These are phyloP conservation scores for Candida yuanshanica DNA, from an alignment of 805 yeast genomes.

Conservation along the genomic window DNA sequence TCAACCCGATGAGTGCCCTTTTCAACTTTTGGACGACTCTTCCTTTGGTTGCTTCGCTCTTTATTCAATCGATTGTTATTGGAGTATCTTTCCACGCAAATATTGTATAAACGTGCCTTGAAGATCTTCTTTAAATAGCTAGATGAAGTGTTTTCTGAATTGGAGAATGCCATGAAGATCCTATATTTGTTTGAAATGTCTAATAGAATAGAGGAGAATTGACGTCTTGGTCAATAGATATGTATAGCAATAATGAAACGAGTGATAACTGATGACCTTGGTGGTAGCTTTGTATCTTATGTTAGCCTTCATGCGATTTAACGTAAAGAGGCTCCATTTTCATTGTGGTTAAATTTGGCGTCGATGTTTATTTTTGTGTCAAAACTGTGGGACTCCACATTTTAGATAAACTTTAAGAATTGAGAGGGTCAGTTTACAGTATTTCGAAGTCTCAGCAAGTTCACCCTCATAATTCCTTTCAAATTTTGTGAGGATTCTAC, in stretches of 20 bases:
- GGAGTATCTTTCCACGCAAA: neutral
- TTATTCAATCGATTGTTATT: neutral
- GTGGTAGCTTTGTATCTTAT: no score
- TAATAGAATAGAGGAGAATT: no score
- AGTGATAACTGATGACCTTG: no score
- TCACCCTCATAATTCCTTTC: no score
- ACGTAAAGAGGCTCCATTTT: no score
- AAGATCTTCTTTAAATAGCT: slow-evolving; percentile 10
- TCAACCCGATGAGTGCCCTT: neutral
- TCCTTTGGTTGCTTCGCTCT: neutral
- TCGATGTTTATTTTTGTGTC: neutral
- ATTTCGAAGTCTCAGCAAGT: no score
- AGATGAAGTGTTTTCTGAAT: neutral
- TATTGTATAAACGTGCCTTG: slow-evolving; percentile 9
- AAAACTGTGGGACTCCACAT: neutral
- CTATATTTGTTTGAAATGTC: no score
- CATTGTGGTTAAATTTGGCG: no score
- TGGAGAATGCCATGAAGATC: neutral
- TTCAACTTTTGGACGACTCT: neutral
- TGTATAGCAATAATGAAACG: neutral
- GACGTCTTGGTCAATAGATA: neutral
- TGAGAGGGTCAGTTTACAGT: neutral
- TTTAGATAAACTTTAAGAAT: neutral
- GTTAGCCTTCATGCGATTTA: no score
- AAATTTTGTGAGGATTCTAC: no score